Percentiles rank a stretch among this genome's conserved stretches.
Evolutionary conservation across 192 early-diverging fungal species (phyloP).

Genomic region (Blastocladiella britannica): DNA sequence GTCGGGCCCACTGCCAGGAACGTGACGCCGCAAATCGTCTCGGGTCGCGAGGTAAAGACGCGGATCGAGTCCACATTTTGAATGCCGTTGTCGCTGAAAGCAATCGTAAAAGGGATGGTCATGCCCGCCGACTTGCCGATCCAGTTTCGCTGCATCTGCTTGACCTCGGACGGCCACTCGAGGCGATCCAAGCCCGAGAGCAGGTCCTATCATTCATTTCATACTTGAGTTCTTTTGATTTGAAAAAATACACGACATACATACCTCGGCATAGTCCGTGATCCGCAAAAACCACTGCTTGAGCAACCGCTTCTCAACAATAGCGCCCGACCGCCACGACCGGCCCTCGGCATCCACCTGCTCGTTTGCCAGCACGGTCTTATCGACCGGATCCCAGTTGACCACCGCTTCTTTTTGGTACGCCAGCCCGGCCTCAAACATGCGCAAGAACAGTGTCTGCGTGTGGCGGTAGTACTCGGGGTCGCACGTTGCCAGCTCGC

Average conservation of each 20-base stretch:
- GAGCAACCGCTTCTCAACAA: constrained; percentile 63
- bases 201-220: constrained; percentile 21
- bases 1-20: constrained; percentile 45
- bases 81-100: no score
- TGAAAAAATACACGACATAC: background rate
- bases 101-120: no score
- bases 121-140: constrained; percentile 71
- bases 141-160: constrained; percentile 78
- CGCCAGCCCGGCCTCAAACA: constrained; percentile 54
- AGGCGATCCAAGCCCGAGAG: constrained; percentile 51
- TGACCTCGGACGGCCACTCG: constrained; percentile 74
- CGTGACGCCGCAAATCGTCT: constrained; percentile 53
- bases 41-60: constrained; percentile 59
- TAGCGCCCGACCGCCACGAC: constrained; percentile 77
- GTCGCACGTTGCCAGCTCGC: constrained; percentile 68
- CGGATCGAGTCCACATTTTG: no score
- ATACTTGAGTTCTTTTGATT: background rate
- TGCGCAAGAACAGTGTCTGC: constrained; percentile 65
- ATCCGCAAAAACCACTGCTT: constrained; percentile 90
- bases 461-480: constrained; percentile 84
- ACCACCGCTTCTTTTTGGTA: constrained; percentile 78
- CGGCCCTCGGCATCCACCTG: constrained; percentile 70
- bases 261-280: constrained; percentile 58
- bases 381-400: constrained; percentile 94
- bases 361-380: constrained; percentile 90